Evolutionary conservation across 1,284 basidiomycete genomes (phyloP).

Genomic region (Fomes fomentarius): DNA sequence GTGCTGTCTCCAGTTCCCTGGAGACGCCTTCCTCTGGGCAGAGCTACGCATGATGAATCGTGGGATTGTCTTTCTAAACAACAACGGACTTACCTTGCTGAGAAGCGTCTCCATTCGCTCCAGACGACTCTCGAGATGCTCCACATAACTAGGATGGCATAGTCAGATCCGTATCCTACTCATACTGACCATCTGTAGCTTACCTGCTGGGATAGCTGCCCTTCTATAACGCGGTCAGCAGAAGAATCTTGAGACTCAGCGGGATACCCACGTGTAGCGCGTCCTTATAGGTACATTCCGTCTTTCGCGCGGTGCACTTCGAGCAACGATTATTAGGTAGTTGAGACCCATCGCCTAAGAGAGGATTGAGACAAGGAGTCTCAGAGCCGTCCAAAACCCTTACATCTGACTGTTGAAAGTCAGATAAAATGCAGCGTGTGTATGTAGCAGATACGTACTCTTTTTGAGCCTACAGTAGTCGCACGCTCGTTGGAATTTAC

Average conservation of each 20-base stretch:
- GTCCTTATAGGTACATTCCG: constrained; percentile 79
- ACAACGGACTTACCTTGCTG: constrained; percentile 46
- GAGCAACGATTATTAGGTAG: constrained; percentile 74
- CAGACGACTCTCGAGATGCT: constrained; percentile 71
- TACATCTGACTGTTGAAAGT: constrained; percentile 24
- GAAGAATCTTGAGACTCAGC: too few relatives aligned
- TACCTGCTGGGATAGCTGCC: constrained; percentile 85
- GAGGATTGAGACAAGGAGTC: too few relatives aligned
- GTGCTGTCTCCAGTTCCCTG: constrained; percentile 43
- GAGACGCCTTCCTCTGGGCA: constrained; percentile 50
- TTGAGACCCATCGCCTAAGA: constrained; percentile 32
- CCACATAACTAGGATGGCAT: constrained; percentile 57
- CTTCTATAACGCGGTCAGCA: constrained; percentile 50
- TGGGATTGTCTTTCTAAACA: neutral
- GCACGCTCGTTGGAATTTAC: constrained; percentile 73
- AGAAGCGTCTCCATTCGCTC: constrained; percentile 72
- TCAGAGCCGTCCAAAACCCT: neutral
- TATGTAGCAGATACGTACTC: constrained; percentile 48
- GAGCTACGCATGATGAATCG: constrained; percentile 36
- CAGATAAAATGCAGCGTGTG: neutral
- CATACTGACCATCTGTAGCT: constrained; percentile 24
- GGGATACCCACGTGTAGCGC: constrained; percentile 59
- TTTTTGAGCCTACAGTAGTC: constrained; percentile 78
- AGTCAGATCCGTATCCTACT: neutral
- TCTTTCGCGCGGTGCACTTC: constrained; percentile 72